Evolutionary conservation across 2,329 filamentous ascomycete species (phyloP).

Genomic region (Fusarium fujikuroi): DNA sequence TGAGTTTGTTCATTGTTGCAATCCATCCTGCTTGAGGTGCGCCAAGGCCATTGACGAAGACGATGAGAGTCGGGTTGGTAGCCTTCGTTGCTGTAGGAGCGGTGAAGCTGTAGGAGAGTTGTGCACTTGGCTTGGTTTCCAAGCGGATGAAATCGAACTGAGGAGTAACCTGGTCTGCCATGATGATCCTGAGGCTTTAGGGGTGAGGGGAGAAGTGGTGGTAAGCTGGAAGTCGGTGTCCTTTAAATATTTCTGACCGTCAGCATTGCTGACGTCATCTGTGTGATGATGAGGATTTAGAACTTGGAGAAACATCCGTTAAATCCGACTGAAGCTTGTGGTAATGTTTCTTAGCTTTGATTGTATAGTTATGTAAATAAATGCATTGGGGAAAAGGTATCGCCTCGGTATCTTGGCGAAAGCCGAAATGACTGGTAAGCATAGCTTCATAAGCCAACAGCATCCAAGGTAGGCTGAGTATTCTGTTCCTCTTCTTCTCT

Average conservation of each 20-base stretch:
- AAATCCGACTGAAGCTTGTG: accelerated
- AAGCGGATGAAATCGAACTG: slow-evolving; percentile 18
- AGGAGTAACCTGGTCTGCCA: not conserved
- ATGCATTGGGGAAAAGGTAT: accelerated
- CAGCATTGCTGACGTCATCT: slow-evolving; percentile 25
- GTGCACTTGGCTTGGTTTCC: slow-evolving; percentile 29
- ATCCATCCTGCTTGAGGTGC: slow-evolving; percentile 36
- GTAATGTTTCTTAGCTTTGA: accelerated
- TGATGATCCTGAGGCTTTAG: not conserved
- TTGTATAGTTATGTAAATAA: no score
- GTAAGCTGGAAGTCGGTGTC: not conserved
- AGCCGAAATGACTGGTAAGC: not conserved
- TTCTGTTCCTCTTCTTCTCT: not conserved
- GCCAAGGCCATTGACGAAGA: slow-evolving; percentile 41
- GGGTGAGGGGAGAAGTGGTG: accelerated
- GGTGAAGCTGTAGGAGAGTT: slow-evolving; percentile 33
- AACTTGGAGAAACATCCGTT: not conserved
- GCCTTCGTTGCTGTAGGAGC: not conserved
- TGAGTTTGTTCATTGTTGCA: slow-evolving; percentile 12
- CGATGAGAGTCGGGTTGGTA: slow-evolving; percentile 5
- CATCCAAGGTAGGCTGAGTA: not conserved
- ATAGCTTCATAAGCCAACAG: not conserved
- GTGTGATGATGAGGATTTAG: no score
- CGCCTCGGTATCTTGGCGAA: not conserved
- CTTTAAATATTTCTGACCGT: not conserved